Percentiles rank a stretch among this genome's conserved stretches.
Conservation (phyloP, 106 monocot genomes). For the Allium sativum region DNA sequence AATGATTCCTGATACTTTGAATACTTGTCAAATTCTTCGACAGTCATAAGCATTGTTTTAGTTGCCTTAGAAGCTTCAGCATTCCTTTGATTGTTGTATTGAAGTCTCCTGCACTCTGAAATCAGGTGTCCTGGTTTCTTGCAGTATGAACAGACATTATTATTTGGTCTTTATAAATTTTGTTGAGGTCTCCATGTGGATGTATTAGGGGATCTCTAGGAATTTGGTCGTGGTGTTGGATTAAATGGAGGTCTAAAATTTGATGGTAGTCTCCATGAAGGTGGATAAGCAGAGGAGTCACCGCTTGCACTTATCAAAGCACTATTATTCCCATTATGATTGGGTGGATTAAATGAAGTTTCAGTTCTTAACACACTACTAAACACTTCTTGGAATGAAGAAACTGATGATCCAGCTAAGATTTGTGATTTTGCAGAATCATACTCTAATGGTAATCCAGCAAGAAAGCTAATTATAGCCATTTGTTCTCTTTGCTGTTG, state of each 20-base stretch:
- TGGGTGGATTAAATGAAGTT: background rate
- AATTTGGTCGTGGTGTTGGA: background rate
- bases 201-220: background rate
- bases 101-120: too few relatives aligned
- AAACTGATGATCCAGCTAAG: constrained; percentile 3
- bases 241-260: background rate
- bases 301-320: background rate
- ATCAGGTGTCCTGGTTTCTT: too few relatives aligned
- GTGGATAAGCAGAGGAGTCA: background rate
- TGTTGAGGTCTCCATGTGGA: background rate
- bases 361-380: background rate
- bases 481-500: constrained; percentile 3
- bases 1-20: too few relatives aligned
- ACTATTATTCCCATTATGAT: background rate
- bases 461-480: constrained; percentile 7
- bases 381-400: constrained; percentile 7
- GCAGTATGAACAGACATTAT: too few relatives aligned
- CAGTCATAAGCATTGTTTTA: too few relatives aligned
- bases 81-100: too few relatives aligned
- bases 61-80: too few relatives aligned
- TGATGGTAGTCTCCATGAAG: background rate
- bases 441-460: background rate
- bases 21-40: too few relatives aligned
- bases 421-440: constrained; percentile 9
- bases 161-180: too few relatives aligned